Evolutionary conservation across 768 basidiomycete species (phyloP).

Genomic region (Rickenella mellea): DNA sequence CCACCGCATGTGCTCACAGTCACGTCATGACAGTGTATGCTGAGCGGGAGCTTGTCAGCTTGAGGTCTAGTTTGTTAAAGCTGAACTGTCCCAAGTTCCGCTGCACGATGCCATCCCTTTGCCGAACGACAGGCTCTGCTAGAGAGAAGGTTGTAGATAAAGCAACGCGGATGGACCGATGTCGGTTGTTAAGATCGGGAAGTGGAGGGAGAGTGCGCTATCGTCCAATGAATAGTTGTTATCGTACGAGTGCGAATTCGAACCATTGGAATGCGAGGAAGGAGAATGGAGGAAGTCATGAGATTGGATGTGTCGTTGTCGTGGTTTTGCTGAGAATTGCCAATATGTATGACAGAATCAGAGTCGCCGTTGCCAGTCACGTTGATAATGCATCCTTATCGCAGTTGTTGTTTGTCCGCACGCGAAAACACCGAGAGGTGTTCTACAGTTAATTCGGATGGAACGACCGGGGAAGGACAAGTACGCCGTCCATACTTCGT

Average conservation of each 20-base stretch:
- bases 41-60: no score
- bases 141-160: slow-evolving; percentile 55
- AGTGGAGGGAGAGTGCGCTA: slow-evolving; percentile 37
- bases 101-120: slow-evolving; percentile 48
- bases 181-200: slow-evolving; percentile 67
- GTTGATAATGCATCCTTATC: background rate
- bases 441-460: no score
- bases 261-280: slow-evolving; percentile 1
- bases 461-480: no score
- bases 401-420: no score
- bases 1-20: no score
- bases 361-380: no score
- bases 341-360: background rate
- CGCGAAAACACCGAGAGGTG: no score
- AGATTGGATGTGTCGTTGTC: slow-evolving; percentile 14
- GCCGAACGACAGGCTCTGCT: slow-evolving; percentile 66
- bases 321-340: background rate
- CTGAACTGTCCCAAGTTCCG: slow-evolving; percentile 41
- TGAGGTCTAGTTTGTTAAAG: slow-evolving; percentile 71
- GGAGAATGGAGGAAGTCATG: background rate
- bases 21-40: no score
- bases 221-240: background rate
- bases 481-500: no score
- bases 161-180: slow-evolving; percentile 75
- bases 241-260: background rate